Conservation (phyloP, 495 filamentous ascomycete genomes). For the Penicillium fimorum region DNA sequence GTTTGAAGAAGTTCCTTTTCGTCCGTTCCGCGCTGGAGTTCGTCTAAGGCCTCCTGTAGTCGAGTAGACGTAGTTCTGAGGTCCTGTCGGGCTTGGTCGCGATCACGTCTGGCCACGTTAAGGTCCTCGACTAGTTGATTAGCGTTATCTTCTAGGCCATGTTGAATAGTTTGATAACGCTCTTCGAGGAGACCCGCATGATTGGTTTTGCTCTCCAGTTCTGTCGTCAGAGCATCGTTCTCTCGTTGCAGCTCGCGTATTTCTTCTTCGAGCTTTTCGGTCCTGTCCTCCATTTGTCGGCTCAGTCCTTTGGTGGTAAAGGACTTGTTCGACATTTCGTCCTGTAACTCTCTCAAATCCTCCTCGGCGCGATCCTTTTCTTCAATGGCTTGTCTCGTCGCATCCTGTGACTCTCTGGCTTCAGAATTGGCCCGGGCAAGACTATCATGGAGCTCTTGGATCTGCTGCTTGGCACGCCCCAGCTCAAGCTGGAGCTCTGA, state of each 20-base stretch:
- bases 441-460: constrained; percentile 61
- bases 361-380: constrained; percentile 54
- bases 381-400: constrained; percentile 60
- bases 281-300: constrained; percentile 71
- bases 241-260: constrained; percentile 59
- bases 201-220: constrained; percentile 49
- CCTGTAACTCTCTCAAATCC: constrained; percentile 60
- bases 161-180: constrained; percentile 41
- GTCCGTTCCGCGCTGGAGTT: constrained; percentile 56
- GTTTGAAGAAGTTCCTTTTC: constrained; percentile 70
- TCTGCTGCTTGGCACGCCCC: constrained; percentile 54
- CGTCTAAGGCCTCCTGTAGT: constrained; percentile 52
- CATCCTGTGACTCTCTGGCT: constrained; percentile 56
- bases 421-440: constrained; percentile 51
- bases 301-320: constrained; percentile 73
- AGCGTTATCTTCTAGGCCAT: constrained; percentile 43
- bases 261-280: constrained; percentile 62
- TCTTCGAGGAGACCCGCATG: constrained; percentile 41
- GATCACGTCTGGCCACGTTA: constrained; percentile 37
- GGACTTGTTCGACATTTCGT: constrained; percentile 77
- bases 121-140: constrained; percentile 45
- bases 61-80: constrained; percentile 42
- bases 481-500: constrained; percentile 51
- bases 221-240: constrained; percentile 48
- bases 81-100: constrained; percentile 36